phyloP scores from a whole-genome alignment of 345 rosid genomes.

The Boechera stricta region DNA sequence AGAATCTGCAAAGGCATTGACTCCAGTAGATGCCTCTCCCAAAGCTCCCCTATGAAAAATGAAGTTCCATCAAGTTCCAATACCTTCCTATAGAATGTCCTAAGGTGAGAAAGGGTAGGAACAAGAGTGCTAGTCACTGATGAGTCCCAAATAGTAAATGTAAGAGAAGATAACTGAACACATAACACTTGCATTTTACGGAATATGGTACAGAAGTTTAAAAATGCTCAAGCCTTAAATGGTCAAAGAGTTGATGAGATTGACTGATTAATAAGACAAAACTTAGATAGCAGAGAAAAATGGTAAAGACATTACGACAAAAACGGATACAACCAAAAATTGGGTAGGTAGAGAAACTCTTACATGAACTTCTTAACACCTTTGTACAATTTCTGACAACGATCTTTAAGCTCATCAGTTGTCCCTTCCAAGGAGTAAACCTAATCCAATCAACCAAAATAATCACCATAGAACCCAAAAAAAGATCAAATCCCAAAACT shows the following conservation, averaged over 20 bases:
- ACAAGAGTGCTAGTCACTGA: too few species aligned
- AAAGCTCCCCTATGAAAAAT: slow-evolving; percentile 61
- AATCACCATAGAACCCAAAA: not conserved
- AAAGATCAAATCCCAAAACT: slow-evolving; percentile 6
- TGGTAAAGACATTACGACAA: slow-evolving; percentile 24
- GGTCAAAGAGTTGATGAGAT: slow-evolving; percentile 24
- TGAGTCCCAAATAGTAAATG: too few species aligned
- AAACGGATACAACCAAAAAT: slow-evolving; percentile 22
- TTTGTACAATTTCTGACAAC: slow-evolving; percentile 71
- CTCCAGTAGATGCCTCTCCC: slow-evolving; percentile 74
- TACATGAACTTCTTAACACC: slow-evolving; percentile 73
- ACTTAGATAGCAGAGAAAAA: not conserved
- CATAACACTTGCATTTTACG: too few species aligned
- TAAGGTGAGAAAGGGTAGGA: not conserved
- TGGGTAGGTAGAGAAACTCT: slow-evolving; percentile 27
- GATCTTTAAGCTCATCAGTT: slow-evolving; percentile 73
- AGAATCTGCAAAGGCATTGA: slow-evolving; percentile 67
- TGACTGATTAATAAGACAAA: slow-evolving; percentile 9
- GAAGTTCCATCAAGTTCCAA: not conserved
- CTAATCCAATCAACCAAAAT: slow-evolving; percentile 42
- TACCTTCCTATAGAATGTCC: too few species aligned
- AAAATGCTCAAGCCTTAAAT: not conserved
- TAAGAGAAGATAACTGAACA: too few species aligned
- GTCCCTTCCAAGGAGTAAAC: slow-evolving; percentile 60
- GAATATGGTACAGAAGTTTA: not conserved